Evolutionary conservation across 306 rosid species (phyloP), one percentile per base, ranked within the genome.

Genomic region (Geum urbanum): DNA sequence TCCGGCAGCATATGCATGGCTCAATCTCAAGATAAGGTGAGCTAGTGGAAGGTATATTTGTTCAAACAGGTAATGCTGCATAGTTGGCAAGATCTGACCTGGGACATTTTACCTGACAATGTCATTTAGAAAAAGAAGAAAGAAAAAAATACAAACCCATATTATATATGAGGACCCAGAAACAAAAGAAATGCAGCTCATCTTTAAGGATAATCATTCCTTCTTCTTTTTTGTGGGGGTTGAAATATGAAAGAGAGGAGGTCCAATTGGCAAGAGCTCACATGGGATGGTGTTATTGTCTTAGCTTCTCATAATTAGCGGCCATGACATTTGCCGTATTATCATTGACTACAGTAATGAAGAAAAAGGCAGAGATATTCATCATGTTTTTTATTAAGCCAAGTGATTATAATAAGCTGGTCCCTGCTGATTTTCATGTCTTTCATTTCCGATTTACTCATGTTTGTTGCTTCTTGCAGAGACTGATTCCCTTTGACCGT

Each of bases 261-360:
- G 54, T 63, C 12, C 64, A 70, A 56, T 16, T 63, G 41, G 59
- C 60, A 2, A 50, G 58, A 19, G 27, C 64, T 66, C 76, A 78
- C 88, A 79, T 80, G 84, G 79, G 56, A 44, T 50, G 79, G 16
- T 59, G 43, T 22, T 56, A 39, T 18, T 20, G 22, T 71, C 51
- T 70, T 46, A 2, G 35, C 22, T 63, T 54, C 74, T 57, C 71
- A n/a, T 75, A 76, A 85, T 81, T 72, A 67, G 75, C 73, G 87
- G 64, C 82, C 86, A 73, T 80, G 82, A 85, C 83, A 84, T 76
- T 80, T 74, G 83, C 66, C 66, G 14, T 35, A n/a, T 18, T 41
- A 24, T 40, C 15, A 24, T 43, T 15, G 66, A 70, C 74, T 16
- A 70, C 3, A 7, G 27, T 18, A 59, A 59, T 9, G 24, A 41